Base-by-base conservation (phyloP, 108 stramenopile species). In the Schizochytrium sp. region DNA sequence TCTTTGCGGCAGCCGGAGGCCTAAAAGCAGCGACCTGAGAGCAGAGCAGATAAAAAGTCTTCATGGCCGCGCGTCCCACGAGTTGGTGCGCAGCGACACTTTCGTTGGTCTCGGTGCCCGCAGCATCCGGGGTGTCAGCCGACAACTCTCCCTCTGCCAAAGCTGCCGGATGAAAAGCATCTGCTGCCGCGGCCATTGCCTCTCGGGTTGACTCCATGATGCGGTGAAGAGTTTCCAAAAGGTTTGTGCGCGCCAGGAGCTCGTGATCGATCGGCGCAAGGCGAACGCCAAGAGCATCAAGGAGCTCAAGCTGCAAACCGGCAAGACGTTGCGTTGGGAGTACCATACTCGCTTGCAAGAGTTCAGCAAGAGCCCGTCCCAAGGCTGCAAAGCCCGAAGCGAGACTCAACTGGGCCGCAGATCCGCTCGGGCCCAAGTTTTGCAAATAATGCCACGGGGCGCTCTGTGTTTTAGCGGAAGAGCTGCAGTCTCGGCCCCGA, bases 261-360 rank as follows among this genome's bases (percentile, higher is more conserved):
- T 83, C 76, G 28, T 83, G 76, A 23, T 83, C 76, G 76, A 83
- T 45, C 10, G 76, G 76, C 12, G 45, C 76, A 34, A 83, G 76
- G 16, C 28, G 44, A 53, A 83, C 76, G n/a, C 76, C 76, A 12
- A 47, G 28, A 12, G 76, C 19, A 34, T 83, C 76, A 12, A 83
- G 76, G 51, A 83, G n/a, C 25, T 21, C 76, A 6, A 83, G 28
- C n/a, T 83, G 76, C 44, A 83, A 45, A 12, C 76, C 51, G 16
- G 51, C 1, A 16, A 18, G 6, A 28, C 48, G 76, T 23, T 12
- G n/a, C 19, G 51, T 6, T 45, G 45, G 45, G 19, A 53, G n/a
- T 8, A 53, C 76, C 14, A 45, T 6, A 34, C 48, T 53, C 10
- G 76, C 76, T 12, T 83, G 76, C 16, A 83, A 45, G n/a, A 83